Base-by-base conservation (phyloP, 2,329 filamentous ascomycete genomes). In the Lecanicillium sp. region DNA sequence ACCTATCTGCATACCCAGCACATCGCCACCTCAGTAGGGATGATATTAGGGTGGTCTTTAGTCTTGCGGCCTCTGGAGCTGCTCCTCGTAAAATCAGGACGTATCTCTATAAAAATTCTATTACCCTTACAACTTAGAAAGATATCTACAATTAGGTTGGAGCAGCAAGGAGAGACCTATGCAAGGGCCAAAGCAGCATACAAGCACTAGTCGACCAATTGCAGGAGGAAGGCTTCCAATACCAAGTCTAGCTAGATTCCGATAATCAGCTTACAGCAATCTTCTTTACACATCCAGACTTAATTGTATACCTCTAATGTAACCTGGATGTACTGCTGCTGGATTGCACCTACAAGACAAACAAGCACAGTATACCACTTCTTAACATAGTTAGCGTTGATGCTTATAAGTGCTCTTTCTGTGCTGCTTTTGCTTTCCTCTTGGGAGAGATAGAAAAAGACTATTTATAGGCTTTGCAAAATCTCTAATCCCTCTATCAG, bases 101-200 rank as follows among this genome's bases (percentile, higher is more conserved):
- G 8, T 46, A 48, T 41, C 14, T 46, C n/a, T 31, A 30, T 12
- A 17, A 44, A 15, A 17, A 46, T 19, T 32, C 27, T n/a, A 37
- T 44, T 19, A 39, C 41, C 3, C 11, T 47, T 17, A 36, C 38
- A 31, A 49, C 44, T 18, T 32, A 50, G 33, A 32, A 48, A 42
- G 44, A 52, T 48, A 46, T 53, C 14, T 51, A 49, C 29, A 52
- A 51, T 30, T 30, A 33, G 4, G 51, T 52, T 45, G 38, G 38
- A 17, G 19, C 48, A 7, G 30, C 14, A 14, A 44, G 40, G 34
- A 32, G 34, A 38, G 39, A 44, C 9, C 7, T 44, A 3, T 22
- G 17, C 17, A 25, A 46, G 33, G 47, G 48, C 8, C 40, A 52
- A 37, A 51, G 40, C 39, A 42, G 30, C 9, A 50, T 53, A 19